These are phyloP conservation scores for Candida saitoana DNA, from an alignment of 805 yeast species.

Conservation along the genomic window DNA sequence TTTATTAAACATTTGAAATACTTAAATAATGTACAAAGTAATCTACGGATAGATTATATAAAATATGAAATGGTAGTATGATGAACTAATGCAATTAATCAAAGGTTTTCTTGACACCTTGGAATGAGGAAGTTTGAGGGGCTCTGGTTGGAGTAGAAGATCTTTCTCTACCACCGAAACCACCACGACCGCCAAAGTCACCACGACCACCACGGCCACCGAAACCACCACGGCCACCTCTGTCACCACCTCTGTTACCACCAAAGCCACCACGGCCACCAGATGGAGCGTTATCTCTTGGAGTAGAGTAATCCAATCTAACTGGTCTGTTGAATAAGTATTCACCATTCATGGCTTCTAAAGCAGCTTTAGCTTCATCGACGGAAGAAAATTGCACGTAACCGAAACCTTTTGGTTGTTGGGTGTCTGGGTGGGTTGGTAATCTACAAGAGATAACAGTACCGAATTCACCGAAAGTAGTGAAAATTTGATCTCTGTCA, in stretches of 20 bases:
- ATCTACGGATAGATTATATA: constrained; percentile 3
- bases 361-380: constrained; percentile 88
- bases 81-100: constrained; percentile 41
- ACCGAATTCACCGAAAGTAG: constrained; percentile 73
- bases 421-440: constrained; percentile 98
- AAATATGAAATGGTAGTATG: not conserved
- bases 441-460: constrained; percentile 83
- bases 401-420: constrained; percentile 98
- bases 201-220: constrained; percentile 45
- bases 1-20: not conserved
- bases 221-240: constrained; percentile 37
- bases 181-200: constrained; percentile 32
- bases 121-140: constrained; percentile 64
- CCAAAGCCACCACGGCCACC: constrained; percentile 42
- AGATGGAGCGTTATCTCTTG: constrained; percentile 55
- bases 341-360: constrained; percentile 84
- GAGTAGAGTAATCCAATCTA: constrained; percentile 92
- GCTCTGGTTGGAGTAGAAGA: constrained; percentile 60
- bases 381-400: constrained; percentile 85
- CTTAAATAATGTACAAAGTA: constrained; percentile 4
- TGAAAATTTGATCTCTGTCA: constrained; percentile 72
- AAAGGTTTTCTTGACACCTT: constrained; percentile 80
- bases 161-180: constrained; percentile 38
- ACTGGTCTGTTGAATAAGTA: constrained; percentile 88
- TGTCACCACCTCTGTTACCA: constrained; percentile 29